These are phyloP conservation scores for Fusarium sp. DNA, from an alignment of 2,329 filamentous ascomycete species.

Conservation along the genomic window DNA sequence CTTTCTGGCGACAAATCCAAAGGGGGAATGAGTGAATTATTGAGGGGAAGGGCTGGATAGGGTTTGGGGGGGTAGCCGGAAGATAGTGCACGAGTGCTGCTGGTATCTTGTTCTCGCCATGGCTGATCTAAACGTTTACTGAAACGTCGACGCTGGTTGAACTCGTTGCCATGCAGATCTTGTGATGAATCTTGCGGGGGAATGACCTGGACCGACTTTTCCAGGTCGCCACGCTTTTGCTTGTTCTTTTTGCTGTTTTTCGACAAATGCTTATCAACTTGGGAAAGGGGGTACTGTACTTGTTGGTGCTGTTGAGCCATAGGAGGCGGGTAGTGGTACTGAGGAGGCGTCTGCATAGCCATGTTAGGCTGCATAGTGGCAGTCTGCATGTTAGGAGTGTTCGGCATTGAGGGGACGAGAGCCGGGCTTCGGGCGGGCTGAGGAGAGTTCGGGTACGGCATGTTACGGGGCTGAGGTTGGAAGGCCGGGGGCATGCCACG, in stretches of 20 bases:
- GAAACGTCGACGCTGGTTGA: slow-evolving; percentile 54
- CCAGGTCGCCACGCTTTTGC: slow-evolving; percentile 56
- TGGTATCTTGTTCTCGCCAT: slow-evolving; percentile 44
- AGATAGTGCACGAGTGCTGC: slow-evolving; percentile 36
- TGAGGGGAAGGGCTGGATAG: slow-evolving; percentile 14
- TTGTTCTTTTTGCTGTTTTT: slow-evolving; percentile 59
- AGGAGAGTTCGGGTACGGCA: slow-evolving; percentile 69
- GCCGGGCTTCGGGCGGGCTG: slow-evolving; percentile 75
- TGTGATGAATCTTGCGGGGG: slow-evolving; percentile 53
- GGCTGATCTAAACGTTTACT: slow-evolving; percentile 58
- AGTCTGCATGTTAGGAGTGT: slow-evolving; percentile 75
- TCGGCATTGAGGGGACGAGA: slow-evolving; percentile 72
- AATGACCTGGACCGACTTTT: slow-evolving; percentile 56
- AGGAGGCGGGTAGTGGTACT: slow-evolving; percentile 70
- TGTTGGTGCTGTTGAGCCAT: slow-evolving; percentile 71
- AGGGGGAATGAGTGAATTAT: slow-evolving; percentile 41
- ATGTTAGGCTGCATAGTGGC: slow-evolving; percentile 66
- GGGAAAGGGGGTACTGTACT: slow-evolving; percentile 64
- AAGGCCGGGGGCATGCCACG: slow-evolving; percentile 64
- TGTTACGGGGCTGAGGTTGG: slow-evolving; percentile 57
- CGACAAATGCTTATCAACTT: slow-evolving; percentile 50
- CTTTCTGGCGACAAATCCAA: slow-evolving; percentile 76
- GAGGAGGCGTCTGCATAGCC: slow-evolving; percentile 71
- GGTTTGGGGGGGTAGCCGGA: slow-evolving; percentile 28
- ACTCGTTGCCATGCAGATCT: slow-evolving; percentile 50